Evolutionary conservation across 1,284 basidiomycete genomes (phyloP).

Genomic region (Ceratobasidium sp.): DNA sequence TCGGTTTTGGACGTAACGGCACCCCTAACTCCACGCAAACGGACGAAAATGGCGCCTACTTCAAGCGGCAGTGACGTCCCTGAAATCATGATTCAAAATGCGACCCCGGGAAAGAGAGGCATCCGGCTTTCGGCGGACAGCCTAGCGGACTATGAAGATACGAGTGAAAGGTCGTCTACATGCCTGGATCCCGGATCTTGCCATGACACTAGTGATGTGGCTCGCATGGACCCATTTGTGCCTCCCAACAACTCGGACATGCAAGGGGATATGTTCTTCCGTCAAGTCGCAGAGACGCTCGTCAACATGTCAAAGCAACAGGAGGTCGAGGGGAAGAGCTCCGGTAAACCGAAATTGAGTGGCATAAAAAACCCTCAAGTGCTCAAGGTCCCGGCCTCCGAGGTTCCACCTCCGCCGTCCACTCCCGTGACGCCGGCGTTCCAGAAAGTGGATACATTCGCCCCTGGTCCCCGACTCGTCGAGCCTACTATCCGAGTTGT

Average conservation of each 20-base stretch:
- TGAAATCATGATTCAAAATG: conserved; percentile 29
- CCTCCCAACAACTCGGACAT: conserved; percentile 57
- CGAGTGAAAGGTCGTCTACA: not conserved
- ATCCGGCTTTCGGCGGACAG: conserved; percentile 38
- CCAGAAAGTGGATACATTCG: conserved; percentile 27
- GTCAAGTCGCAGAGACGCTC: conserved; percentile 81
- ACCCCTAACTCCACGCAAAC: conserved; percentile 50
- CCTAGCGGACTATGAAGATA: conserved; percentile 24
- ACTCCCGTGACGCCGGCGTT: conserved; percentile 38
- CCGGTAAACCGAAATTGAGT: conserved; percentile 18
- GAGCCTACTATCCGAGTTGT: conserved; percentile 20
- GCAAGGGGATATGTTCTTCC: conserved; percentile 75
- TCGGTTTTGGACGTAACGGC: conserved; percentile 48
- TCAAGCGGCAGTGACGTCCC: conserved; percentile 16
- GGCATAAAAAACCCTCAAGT: not conserved
- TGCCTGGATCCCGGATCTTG: conserved; percentile 8
- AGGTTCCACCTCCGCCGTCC: conserved; percentile 45
- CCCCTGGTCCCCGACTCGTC: not conserved
- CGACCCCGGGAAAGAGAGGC: conserved; percentile 17
- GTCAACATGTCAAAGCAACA: conserved; percentile 66
- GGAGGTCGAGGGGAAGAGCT: conserved; percentile 49
- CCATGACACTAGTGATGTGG: conserved; percentile 5
- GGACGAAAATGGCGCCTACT: conserved; percentile 44
- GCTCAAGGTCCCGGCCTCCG: conserved; percentile 14
- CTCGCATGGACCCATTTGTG: conserved; percentile 25